phyloP scores from a whole-genome alignment of 768 basidiomycete species.

The Tricholoma hemisulphureum region DNA sequence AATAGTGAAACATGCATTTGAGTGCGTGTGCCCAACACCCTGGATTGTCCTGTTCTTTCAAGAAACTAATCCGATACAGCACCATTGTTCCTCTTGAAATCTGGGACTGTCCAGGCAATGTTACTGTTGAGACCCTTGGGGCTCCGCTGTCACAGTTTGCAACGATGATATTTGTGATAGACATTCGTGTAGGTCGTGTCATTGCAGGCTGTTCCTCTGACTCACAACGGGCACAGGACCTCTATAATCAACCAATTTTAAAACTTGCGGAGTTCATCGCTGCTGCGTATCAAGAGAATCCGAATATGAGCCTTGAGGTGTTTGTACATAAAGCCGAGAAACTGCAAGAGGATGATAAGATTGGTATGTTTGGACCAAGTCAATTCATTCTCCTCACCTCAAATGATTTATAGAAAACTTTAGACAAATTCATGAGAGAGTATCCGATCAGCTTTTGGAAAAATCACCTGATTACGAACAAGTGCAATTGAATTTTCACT shows the following conservation, averaged over 20 bases:
- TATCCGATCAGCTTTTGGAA: conserved; percentile 79
- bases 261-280: conserved; percentile 81
- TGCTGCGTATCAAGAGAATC: conserved; percentile 73
- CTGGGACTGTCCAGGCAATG: conserved; percentile 92
- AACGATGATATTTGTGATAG: conserved; percentile 89
- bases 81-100: conserved; percentile 90
- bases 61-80: conserved; percentile 40
- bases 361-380: conserved; percentile 50
- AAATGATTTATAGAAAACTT: conserved; percentile 66
- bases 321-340: conserved; percentile 97
- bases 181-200: conserved; percentile 74
- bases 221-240: conserved; percentile 49
- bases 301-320: conserved; percentile 77
- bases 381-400: not conserved
- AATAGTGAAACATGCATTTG: conserved; percentile 68
- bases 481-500: conserved; percentile 79
- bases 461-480: conserved; percentile 74
- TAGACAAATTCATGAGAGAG: conserved; percentile 84
- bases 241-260: conserved; percentile 80
- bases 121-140: conserved; percentile 75
- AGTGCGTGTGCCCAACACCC: conserved; percentile 52
- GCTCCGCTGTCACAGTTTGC: conserved; percentile 76
- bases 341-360: conserved; percentile 86
- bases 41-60: not conserved
- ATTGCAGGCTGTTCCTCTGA: not conserved